phyloP scores from a whole-genome alignment of 1,284 basidiomycete genomes.

The Pascua sp. region DNA sequence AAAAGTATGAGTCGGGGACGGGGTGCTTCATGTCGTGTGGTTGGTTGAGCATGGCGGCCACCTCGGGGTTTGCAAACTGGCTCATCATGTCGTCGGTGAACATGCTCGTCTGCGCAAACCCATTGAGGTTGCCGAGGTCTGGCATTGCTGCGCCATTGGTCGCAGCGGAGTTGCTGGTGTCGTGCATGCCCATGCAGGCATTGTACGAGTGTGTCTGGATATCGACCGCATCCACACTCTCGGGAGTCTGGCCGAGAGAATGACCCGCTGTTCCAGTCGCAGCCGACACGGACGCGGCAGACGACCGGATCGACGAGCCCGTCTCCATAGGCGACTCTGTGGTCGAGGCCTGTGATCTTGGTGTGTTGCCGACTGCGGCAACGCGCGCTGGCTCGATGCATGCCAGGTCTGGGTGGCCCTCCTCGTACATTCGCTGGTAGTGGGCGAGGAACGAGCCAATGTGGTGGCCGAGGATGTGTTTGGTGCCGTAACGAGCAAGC shows the following conservation, averaged over 20 bases:
- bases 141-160: too few relatives aligned
- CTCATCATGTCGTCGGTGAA: too few relatives aligned
- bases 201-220: neutral
- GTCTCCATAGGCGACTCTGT: neutral
- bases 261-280: neutral
- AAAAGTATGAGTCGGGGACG: too few relatives aligned
- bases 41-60: too few relatives aligned
- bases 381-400: neutral
- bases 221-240: conserved; percentile 11
- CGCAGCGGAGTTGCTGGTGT: too few relatives aligned
- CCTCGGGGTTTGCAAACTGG: too few relatives aligned
- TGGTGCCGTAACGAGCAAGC: conserved; percentile 13
- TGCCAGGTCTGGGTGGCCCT: neutral
- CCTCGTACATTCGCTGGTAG: conserved; percentile 8
- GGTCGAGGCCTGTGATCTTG: neutral
- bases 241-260: conserved; percentile 15
- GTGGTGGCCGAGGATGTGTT: conserved; percentile 11
- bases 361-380: neutral
- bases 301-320: neutral
- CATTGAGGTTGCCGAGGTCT: too few relatives aligned
- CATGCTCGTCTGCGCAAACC: too few relatives aligned
- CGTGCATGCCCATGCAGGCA: too few relatives aligned
- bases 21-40: too few relatives aligned
- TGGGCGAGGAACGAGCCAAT: conserved; percentile 7
- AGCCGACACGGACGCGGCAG: neutral